Base-by-base conservation (phyloP, 352 stramenopile species). In the Phytophthora citrophthora region DNA sequence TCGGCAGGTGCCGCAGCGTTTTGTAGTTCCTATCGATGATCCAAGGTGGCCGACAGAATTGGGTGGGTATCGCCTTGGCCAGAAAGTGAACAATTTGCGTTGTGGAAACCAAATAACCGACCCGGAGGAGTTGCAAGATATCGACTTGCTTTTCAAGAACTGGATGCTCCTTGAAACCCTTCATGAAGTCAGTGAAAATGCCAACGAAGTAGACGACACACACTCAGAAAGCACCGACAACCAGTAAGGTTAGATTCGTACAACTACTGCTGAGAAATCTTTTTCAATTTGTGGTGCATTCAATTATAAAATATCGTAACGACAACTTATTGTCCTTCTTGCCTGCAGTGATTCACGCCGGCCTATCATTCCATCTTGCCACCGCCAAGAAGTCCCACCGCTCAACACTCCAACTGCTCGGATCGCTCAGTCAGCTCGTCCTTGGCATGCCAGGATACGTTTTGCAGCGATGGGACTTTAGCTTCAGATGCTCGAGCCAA, bases 401-500 rank as follows among this genome's bases (percentile, higher is more conserved):
- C 68, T 61, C 43, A 71, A 63, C 52, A 58, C 62, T 69, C 53
- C 63, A 48, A 70, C 50, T 27, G 53, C 44, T 71, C 50, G 45
- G 56, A 68, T 73, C 52, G 46, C 62, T 64, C 34, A 61, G 41
- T 59, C 51, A 61, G 47, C 58, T 73, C 40, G 49, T 57, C 45
- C 63, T 73, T 65, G 47, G 51, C 48, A 60, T 56, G 54, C 31
- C 63, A 64, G 55, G 48, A 72, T 69, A 48, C 31, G 46, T 27
- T 66, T 54, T 52, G 55, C 47, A 74, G 55, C 70, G 65, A 74
- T 74, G 60, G 60, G 61, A 77, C 59, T 24, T 64, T 64, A 78
- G 61, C 75, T 81, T 91, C 81, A 91, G 45, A 91, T 85, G 45
- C 75, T 81, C 13, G 83, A 77, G 56, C 77, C 73, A 39, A 93